A percentile compares a stretch with the other conserved stretches of the same genome.
Evolutionary conservation across 768 basidiomycete species (phyloP).

Genomic region (Mycena olivaceomarginata): DNA sequence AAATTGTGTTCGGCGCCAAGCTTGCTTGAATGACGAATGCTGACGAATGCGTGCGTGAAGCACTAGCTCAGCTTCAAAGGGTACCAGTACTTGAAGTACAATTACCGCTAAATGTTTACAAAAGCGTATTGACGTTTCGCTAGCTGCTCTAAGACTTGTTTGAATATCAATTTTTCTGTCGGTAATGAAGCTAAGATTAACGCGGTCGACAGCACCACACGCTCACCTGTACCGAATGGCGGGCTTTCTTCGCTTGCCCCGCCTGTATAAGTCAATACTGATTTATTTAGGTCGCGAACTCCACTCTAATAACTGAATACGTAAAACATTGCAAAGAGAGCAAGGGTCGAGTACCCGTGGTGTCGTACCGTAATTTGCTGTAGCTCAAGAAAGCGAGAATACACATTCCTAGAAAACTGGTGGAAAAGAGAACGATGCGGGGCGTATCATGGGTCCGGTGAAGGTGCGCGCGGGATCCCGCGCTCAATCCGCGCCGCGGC

Average conservation of each 20-base stretch:
- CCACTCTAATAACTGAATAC: constrained; percentile 17
- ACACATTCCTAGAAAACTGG: constrained; percentile 10
- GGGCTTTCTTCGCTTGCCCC: constrained; percentile 19
- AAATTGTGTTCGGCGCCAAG: too few relatives aligned
- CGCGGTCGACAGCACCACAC: background rate
- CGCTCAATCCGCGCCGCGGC: constrained; percentile 56
- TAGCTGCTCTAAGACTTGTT: too few relatives aligned
- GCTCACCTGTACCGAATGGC: constrained; percentile 9
- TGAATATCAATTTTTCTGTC: too few relatives aligned
- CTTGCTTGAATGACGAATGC: too few relatives aligned
- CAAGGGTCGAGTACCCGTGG: background rate
- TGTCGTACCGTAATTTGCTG: background rate
- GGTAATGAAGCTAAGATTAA: constrained; percentile 14
- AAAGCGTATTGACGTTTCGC: background rate
- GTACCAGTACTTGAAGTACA: constrained; percentile 30
- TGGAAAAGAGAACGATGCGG: background rate
- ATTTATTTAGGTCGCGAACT: constrained; percentile 2
- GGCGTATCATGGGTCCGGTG: constrained; percentile 14
- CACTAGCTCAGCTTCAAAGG: constrained; percentile 41
- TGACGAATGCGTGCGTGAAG: too few relatives aligned
- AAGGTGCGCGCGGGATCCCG: constrained; percentile 32
- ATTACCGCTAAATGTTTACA: too few relatives aligned
- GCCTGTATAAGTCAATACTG: constrained; percentile 18
- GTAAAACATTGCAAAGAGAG: constrained; percentile 9
- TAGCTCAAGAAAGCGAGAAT: constrained; percentile 35